Percentiles rank a stretch among this genome's conserved stretches.
Evolutionary conservation across 768 basidiomycete species (phyloP).

Genomic region (Lentinula guzmanii): DNA sequence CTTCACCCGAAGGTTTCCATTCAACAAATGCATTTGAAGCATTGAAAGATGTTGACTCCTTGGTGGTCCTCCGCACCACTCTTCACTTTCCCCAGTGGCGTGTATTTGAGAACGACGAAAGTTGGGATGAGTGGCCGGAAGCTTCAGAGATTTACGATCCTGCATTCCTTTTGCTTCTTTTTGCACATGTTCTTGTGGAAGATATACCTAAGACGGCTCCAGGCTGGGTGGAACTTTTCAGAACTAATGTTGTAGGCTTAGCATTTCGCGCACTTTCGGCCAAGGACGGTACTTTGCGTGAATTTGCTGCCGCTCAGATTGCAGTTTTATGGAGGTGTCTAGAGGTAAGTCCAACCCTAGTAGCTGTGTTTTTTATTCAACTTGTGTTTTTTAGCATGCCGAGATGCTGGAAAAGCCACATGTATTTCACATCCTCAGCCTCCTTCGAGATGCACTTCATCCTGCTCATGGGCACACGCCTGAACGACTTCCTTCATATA

Average conservation of each 20-base stretch:
- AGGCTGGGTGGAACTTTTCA: conserved; percentile 83
- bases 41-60: conserved; percentile 64
- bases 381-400: conserved; percentile 32
- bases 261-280: conserved; percentile 70
- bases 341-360: conserved; percentile 40
- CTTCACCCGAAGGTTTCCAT: conserved; percentile 27
- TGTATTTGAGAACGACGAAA: conserved; percentile 29
- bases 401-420: conserved; percentile 78
- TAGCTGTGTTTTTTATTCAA: not conserved
- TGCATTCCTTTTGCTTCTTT: conserved; percentile 63
- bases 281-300: conserved; percentile 52
- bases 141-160: conserved; percentile 70
- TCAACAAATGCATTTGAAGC: conserved; percentile 55
- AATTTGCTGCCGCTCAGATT: conserved; percentile 55
- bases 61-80: conserved; percentile 63
- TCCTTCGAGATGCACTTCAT: conserved; percentile 55
- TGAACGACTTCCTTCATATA: conserved; percentile 66
- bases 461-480: conserved; percentile 32
- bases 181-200: conserved; percentile 58
- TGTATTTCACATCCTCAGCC: conserved; percentile 61
- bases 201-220: conserved; percentile 50
- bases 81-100: conserved; percentile 67
- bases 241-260: conserved; percentile 73
- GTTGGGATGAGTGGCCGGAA: conserved; percentile 13
- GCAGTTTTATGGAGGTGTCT: conserved; percentile 54